Evolutionary conservation across 2,329 filamentous ascomycete genomes (phyloP), one percentile per base, ranked within the genome.

Genomic region (Zalaria sp.): DNA sequence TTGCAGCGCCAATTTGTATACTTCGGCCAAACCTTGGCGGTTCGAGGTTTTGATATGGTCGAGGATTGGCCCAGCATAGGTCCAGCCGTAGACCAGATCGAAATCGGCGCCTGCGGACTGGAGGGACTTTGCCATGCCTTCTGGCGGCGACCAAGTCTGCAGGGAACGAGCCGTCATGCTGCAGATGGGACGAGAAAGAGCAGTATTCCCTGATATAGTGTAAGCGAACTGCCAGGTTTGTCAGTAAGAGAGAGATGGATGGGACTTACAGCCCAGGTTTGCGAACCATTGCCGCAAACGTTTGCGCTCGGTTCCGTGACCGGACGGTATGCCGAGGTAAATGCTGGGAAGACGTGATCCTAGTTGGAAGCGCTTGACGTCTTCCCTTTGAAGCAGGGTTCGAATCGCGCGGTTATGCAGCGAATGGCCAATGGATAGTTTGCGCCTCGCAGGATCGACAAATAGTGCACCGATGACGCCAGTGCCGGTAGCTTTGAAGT

Each of bases 391-490:
- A 3, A 79, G 57, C 2, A 96, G 69, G 4, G 77, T 80, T 28
- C 84, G 78, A 41, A 95, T 75, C 0, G 88, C 88, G 34, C 88
- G 74, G 46, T 85, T 83, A 60, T 95, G 88, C 2, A 96, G 73
- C 0, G 86, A 94, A 49, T 87, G 78, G 0, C 89, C 89, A 46
- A 96, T 91, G 0, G 87, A 93, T 6, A 94, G 72, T 11, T 48
- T 48, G 29, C 89, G 77, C 53, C 93, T 81, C 3, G 73, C 66
- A 0, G 89, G 88, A 50, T 95, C 88, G 32, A 96, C 89, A 47
- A 95, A 82, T n/a, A 96, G 70, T 3, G 84, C 78, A 1, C 83
- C 87, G 39, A 96, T 77, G 11, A 86, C 80, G 10, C 85, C 86
- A 4, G 79, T 79, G 5, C 73, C 73, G 3, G 69, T 79, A n/a